Percentiles rank a stretch among this genome's conserved stretches.
phyloP scores from a whole-genome alignment of 176 grass and related monocot genomes.

The Oryza longistaminata region DNA sequence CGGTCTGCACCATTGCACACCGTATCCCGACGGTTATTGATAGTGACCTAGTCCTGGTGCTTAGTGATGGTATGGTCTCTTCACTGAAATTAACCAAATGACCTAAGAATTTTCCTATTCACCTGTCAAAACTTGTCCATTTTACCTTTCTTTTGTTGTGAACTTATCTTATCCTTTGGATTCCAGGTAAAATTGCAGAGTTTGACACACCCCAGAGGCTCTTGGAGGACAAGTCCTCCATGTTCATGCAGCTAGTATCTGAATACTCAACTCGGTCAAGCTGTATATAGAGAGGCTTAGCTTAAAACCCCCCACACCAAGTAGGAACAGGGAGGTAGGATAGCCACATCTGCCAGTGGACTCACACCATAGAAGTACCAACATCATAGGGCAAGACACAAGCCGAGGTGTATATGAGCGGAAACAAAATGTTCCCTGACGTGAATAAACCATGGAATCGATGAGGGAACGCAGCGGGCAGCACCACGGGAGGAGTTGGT shows the following conservation, averaged over 20 bases:
- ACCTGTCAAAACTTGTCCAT: not conserved
- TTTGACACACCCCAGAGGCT: constrained; percentile 72
- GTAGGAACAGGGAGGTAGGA: constrained; percentile 43
- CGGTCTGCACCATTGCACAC: constrained; percentile 95
- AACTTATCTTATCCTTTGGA: not conserved
- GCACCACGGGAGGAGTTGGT: constrained; percentile 12
- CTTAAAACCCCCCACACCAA: constrained; percentile 31
- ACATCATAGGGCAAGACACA: constrained; percentile 40
- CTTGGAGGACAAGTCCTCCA: constrained; percentile 83
- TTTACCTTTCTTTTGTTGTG: not conserved
- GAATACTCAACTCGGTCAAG: constrained; percentile 87
- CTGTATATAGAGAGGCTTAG: constrained; percentile 68
- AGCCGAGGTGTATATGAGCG: not conserved
- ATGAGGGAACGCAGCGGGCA: constrained; percentile 4
- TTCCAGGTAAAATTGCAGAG: constrained; percentile 92
- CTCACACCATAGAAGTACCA: constrained; percentile 35
- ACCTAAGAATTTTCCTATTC: not conserved
- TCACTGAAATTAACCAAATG: constrained; percentile 4
- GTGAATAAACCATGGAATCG: constrained; percentile 21
- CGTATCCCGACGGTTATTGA: constrained; percentile 98
- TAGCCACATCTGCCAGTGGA: constrained; percentile 33
- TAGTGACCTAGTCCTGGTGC: constrained; percentile 92
- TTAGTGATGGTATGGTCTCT: constrained; percentile 70
- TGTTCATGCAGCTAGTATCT: constrained; percentile 86
- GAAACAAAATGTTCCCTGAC: constrained; percentile 44